Percentiles rank a stretch among this genome's conserved stretches.
Evolutionary conservation across 768 basidiomycete genomes (phyloP).

Genomic region (Filobasidium wieringae): DNA sequence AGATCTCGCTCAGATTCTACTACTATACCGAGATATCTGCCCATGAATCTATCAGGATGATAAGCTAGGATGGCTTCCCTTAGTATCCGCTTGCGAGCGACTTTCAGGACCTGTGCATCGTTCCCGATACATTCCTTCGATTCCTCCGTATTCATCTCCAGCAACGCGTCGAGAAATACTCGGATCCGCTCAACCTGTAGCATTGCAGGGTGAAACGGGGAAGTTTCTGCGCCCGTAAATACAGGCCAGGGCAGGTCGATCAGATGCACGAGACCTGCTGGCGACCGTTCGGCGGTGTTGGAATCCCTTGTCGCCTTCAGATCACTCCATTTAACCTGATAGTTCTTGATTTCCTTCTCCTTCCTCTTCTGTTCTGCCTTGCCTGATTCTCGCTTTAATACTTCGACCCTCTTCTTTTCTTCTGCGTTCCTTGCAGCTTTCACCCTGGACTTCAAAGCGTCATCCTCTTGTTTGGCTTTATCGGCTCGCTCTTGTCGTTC

Average conservation of each 20-base stretch:
- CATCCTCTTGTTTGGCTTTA: constrained; percentile 44
- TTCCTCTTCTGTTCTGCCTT: constrained; percentile 33
- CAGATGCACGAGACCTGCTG: constrained; percentile 18
- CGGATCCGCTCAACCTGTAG: constrained; percentile 20
- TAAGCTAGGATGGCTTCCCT: constrained; percentile 48
- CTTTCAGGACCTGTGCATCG: constrained; percentile 28
- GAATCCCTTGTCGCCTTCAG: constrained; percentile 1
- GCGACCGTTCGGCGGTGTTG: constrained; percentile 9
- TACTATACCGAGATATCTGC: constrained; percentile 25
- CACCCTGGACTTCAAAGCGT: constrained; percentile 29
- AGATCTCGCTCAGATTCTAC: constrained; percentile 23
- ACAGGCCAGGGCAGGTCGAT: constrained; percentile 36
- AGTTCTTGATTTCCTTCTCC: constrained; percentile 21
- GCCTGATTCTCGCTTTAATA: constrained; percentile 28
- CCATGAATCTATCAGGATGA: constrained; percentile 39
- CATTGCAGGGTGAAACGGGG: constrained; percentile 8
- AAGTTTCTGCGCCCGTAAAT: constrained; percentile 12
- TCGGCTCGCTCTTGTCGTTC: constrained; percentile 16
- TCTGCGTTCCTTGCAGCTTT: constrained; percentile 40
- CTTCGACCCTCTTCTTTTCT: constrained; percentile 18
- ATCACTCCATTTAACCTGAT: constrained; percentile 22
- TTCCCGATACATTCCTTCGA: neutral
- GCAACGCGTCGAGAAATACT: constrained; percentile 18
- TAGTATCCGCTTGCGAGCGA: constrained; percentile 47
- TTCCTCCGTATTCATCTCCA: constrained; percentile 11